Percentiles rank a stretch among this genome's conserved stretches.
These are phyloP conservation scores for Magnolia kwangsiensis DNA, from an alignment of 164 flowering plant genomes.

Conservation along the genomic window DNA sequence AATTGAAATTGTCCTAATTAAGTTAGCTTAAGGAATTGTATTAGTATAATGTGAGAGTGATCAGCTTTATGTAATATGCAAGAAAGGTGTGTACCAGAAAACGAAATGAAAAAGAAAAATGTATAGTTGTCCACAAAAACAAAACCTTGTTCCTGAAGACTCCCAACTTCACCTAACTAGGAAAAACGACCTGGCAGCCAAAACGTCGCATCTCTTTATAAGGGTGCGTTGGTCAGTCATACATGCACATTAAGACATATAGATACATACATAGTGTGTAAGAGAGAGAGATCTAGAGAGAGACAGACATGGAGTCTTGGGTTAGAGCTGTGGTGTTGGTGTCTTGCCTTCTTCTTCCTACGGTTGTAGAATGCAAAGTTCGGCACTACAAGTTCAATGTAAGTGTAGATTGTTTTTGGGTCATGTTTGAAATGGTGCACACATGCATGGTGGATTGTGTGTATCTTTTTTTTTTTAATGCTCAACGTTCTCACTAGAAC, in stretches of 20 bases:
- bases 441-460: neutral
- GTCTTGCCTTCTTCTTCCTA: conserved; percentile 30
- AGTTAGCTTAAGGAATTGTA: neutral
- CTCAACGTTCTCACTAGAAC: no score
- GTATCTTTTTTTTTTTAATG: no score
- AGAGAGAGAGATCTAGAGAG: conserved; percentile 5
- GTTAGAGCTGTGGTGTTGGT: conserved; percentile 21
- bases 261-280: neutral
- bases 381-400: conserved; percentile 65
- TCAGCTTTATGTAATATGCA: conserved; percentile 43
- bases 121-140: conserved; percentile 8
- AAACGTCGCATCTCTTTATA: conserved; percentile 22
- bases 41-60: neutral
- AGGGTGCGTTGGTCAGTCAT: conserved; percentile 17
- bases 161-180: conserved; percentile 36
- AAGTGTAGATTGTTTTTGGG: conserved; percentile 20
- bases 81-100: conserved; percentile 27
- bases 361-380: conserved; percentile 42
- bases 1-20: neutral
- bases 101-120: neutral
- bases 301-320: conserved; percentile 26
- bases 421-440: neutral
- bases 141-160: conserved; percentile 13
- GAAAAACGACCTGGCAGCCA: conserved; percentile 50
- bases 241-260: neutral